Conservation (phyloP, 2,329 filamentous ascomycete species). For the Cladosporium sp. region DNA sequence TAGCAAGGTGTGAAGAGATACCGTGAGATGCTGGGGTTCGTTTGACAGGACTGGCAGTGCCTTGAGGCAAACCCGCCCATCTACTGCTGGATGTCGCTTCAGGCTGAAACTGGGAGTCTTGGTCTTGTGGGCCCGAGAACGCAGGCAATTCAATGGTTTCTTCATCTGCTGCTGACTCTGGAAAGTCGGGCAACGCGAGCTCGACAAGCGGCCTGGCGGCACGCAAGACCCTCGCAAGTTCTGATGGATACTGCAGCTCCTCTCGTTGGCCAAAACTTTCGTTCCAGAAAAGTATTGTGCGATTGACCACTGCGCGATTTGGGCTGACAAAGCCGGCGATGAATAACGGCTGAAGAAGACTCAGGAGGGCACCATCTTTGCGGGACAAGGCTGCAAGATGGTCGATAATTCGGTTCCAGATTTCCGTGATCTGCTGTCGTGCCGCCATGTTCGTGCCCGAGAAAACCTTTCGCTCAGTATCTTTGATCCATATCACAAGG, state of each 20-base stretch:
- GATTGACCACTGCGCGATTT: constrained; percentile 46
- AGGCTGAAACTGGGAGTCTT: background rate
- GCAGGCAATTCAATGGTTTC: constrained; percentile 17
- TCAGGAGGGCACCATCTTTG: constrained; percentile 52
- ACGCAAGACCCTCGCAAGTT: constrained; percentile 58
- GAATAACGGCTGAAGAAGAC: constrained; percentile 49
- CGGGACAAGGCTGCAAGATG: constrained; percentile 46
- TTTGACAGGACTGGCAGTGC: constrained; percentile 16
- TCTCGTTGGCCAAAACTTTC: constrained; percentile 58
- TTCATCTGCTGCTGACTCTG: constrained; percentile 31
- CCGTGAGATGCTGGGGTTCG: constrained; percentile 17
- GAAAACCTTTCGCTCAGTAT: background rate
- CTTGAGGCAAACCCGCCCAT: constrained; percentile 1
- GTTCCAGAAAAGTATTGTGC: constrained; percentile 64
- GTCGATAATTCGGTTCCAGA: background rate
- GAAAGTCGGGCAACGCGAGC: constrained; percentile 46
- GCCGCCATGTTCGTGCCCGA: background rate
- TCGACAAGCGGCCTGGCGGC: constrained; percentile 54
- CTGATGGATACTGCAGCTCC: constrained; percentile 58
- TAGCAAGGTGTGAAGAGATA: constrained; percentile 2
- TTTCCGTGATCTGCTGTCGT: background rate
- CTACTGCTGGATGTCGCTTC: constrained; percentile 1
- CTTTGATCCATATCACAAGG: constrained; percentile 2
- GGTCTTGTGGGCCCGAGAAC: constrained; percentile 23
- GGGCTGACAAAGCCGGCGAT: constrained; percentile 50